phyloP scores from a whole-genome alignment of 192 early-diverging fungal species.

The Mortierella antarctica region DNA sequence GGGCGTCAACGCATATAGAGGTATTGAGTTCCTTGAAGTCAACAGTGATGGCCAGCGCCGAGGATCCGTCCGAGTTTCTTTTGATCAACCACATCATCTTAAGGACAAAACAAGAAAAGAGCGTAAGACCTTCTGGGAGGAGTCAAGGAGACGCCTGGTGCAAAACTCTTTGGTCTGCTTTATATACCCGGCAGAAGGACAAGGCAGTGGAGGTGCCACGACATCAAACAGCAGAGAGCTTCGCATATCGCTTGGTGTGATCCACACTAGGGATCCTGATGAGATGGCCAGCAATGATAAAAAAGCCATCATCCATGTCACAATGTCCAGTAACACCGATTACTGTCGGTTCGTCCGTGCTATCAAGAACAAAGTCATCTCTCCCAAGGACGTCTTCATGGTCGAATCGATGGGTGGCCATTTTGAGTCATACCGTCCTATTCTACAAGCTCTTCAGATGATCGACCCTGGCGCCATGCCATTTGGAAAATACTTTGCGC shows the following conservation, averaged over 20 bases:
- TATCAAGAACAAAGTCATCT: no score
- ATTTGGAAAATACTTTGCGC: constrained; percentile 47
- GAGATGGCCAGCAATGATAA: neutral
- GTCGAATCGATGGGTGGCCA: constrained; percentile 27
- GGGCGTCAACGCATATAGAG: constrained; percentile 5
- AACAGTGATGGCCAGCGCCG: neutral
- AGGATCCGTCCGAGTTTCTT: constrained; percentile 4
- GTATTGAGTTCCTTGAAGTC: constrained; percentile 6
- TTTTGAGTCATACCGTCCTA: constrained; percentile 31
- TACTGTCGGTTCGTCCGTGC: neutral
- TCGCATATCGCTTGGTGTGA: neutral
- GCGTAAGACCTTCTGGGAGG: neutral
- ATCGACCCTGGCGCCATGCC: constrained; percentile 14
- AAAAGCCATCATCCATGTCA: neutral
- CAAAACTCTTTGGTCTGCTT: neutral
- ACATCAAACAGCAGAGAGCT: no score
- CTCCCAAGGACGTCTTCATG: constrained; percentile 11
- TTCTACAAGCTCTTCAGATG: constrained; percentile 26
- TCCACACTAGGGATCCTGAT: neutral
- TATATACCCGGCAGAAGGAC: neutral
- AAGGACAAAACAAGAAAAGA: neutral
- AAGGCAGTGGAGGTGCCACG: no score
- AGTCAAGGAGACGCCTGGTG: neutral
- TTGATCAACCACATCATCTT: constrained; percentile 2
- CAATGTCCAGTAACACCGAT: neutral